A percentile compares a stretch with the other conserved stretches of the same genome.
These are phyloP conservation scores for Mortierella sp. DNA, from an alignment of 371 early-diverging fungal genomes.

Conservation along the genomic window DNA sequence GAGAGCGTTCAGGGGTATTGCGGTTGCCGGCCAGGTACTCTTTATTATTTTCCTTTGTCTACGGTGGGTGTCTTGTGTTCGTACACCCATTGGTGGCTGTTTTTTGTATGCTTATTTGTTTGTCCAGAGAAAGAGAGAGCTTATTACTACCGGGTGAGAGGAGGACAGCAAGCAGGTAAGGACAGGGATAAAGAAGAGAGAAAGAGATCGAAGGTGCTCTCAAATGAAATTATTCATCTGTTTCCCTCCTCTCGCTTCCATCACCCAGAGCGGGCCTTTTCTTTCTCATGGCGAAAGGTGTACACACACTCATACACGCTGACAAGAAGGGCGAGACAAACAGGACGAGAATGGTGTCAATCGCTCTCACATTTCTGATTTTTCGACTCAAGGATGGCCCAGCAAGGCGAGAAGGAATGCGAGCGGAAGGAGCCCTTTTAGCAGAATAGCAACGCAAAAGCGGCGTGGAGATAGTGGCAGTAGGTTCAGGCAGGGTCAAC, in stretches of 20 bases:
- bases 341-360: neutral
- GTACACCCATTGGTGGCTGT: neutral
- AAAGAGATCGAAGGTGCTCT: slow-evolving; percentile 2
- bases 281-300: neutral
- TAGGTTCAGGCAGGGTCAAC: neutral
- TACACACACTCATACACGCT: neutral
- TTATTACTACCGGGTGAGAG: neutral
- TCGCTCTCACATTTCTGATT: neutral
- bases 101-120: neutral
- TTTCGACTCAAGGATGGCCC: neutral
- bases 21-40: neutral
- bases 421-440: neutral
- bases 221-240: slow-evolving; percentile 2
- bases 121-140: neutral
- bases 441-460: neutral
- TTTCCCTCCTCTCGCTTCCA: neutral
- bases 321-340: neutral
- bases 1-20: slow-evolving; percentile 6
- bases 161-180: neutral
- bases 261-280: neutral
- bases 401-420: neutral
- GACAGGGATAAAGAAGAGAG: neutral
- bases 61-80: neutral
- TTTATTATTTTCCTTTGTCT: neutral
- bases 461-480: neutral